These are phyloP conservation scores for Helichrysum umbraculigerum DNA, from an alignment of 129 eudicot species.

Conservation along the genomic window DNA sequence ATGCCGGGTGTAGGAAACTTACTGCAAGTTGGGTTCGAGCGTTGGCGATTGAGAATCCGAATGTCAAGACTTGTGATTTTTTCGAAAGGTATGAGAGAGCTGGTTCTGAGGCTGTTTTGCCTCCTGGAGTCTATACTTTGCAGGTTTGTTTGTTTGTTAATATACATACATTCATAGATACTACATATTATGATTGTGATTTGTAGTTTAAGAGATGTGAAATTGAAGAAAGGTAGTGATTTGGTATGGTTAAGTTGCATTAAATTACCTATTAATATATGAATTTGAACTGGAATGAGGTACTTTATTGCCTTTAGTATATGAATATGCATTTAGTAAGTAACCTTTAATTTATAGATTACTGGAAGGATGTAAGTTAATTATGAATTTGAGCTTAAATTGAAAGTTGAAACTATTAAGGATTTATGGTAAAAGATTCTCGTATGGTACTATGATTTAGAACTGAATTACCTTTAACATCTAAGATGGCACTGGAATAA, in stretches of 20 bases:
- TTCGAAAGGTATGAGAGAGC: conserved; percentile 67
- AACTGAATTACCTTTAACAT: not conserved
- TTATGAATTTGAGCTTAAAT: not conserved
- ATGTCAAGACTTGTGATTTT: conserved; percentile 56
- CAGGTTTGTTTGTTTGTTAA: conserved; percentile 42
- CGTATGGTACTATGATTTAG: no score
- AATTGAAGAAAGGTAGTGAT: not conserved
- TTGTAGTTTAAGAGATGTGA: not conserved
- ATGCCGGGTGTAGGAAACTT: conserved; percentile 86
- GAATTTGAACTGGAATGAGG: not conserved
- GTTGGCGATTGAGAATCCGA: conserved; percentile 53
- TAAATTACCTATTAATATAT: not conserved
- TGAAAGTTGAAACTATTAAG: not conserved
- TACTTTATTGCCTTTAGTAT: not conserved
- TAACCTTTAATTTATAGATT: no score
- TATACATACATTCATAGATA: not conserved
- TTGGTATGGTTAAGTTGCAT: no score
- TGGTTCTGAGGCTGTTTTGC: conserved; percentile 67
- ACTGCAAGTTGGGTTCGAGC: conserved; percentile 93
- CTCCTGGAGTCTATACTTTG: conserved; percentile 87
- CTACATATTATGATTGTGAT: not conserved
- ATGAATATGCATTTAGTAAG: not conserved
- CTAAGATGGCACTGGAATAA: not conserved
- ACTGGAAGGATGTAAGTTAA: no score
- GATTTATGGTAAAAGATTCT: not conserved